These are phyloP conservation scores for Aspergillus unguis DNA, from an alignment of 2,329 filamentous ascomycete genomes.

Conservation along the genomic window DNA sequence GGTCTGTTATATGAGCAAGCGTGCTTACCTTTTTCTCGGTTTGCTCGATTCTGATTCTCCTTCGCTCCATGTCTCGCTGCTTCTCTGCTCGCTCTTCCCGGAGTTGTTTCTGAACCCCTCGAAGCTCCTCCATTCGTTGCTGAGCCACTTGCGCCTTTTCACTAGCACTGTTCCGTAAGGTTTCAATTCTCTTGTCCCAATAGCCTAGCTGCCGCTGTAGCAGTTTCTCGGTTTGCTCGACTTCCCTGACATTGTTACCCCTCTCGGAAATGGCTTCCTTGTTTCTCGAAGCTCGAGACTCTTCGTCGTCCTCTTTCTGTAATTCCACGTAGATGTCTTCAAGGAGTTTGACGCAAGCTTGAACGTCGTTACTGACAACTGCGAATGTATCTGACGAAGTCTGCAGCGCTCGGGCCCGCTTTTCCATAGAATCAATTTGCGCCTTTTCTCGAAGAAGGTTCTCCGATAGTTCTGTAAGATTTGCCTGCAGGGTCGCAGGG, in stretches of 20 bases:
- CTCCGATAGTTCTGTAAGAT: conserved; percentile 75
- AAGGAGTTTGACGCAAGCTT: conserved; percentile 81
- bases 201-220: conserved; percentile 79
- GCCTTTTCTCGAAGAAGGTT: conserved; percentile 73
- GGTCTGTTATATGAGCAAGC: background rate
- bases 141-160: conserved; percentile 79
- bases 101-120: conserved; percentile 72
- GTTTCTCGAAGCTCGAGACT: conserved; percentile 73
- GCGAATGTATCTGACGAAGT: conserved; percentile 88
- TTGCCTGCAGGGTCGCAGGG: conserved; percentile 75
- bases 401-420: conserved; percentile 81
- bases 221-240: conserved; percentile 82
- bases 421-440: conserved; percentile 83
- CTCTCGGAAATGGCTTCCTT: conserved; percentile 83
- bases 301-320: conserved; percentile 86
- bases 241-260: conserved; percentile 83
- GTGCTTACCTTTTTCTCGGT: conserved; percentile 87
- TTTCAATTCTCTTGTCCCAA: conserved; percentile 82
- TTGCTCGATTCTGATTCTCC: conserved; percentile 92
- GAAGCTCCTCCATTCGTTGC: conserved; percentile 84
- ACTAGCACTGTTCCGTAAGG: conserved; percentile 73
- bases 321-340: conserved; percentile 84
- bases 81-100: conserved; percentile 83
- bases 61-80: conserved; percentile 84
- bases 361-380: conserved; percentile 79